Conservation (phyloP, 202 grass and related monocot genomes). For the Musa balbisiana region DNA sequence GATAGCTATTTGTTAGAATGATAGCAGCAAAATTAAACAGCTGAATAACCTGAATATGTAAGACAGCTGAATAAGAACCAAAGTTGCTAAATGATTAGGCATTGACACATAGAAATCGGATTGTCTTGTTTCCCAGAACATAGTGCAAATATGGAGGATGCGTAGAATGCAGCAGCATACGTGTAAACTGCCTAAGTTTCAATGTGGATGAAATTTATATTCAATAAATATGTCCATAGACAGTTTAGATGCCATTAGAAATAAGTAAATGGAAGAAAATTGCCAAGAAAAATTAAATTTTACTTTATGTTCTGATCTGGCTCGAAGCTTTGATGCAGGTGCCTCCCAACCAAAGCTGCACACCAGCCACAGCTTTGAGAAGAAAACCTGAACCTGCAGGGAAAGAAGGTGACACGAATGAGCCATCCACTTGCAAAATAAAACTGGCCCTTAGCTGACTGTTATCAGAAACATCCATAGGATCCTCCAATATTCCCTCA, state of each 20-base stretch:
- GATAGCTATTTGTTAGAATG: not conserved
- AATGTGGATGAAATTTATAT: too few relatives aligned
- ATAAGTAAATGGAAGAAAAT: slow-evolving; percentile 9
- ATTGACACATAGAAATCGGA: slow-evolving; percentile 77
- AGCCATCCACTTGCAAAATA: too few relatives aligned
- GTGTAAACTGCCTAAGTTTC: too few relatives aligned
- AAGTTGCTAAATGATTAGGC: slow-evolving; percentile 79
- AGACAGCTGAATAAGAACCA: slow-evolving; percentile 69
- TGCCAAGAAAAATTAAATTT: slow-evolving; percentile 1
- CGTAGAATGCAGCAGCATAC: slow-evolving; percentile 95
- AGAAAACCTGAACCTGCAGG: too few relatives aligned
- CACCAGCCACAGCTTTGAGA: too few relatives aligned
- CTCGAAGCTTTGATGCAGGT: not conserved
- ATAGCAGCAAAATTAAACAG: not conserved
- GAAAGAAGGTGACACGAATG: too few relatives aligned
- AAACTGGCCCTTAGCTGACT: too few relatives aligned
- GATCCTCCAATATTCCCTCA: too few relatives aligned
- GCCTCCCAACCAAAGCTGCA: slow-evolving; percentile 37
- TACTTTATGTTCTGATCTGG: slow-evolving; percentile 97
- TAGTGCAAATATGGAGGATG: slow-evolving; percentile 90
- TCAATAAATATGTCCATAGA: slow-evolving; percentile 12
- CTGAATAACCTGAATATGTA: slow-evolving; percentile 74
- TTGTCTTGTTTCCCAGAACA: slow-evolving; percentile 92
- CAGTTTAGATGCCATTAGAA: slow-evolving; percentile 15
- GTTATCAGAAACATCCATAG: too few relatives aligned